These are phyloP conservation scores for Colletotrichum simmondsii DNA, from an alignment of 2,329 filamentous ascomycete genomes.

Conservation along the genomic window DNA sequence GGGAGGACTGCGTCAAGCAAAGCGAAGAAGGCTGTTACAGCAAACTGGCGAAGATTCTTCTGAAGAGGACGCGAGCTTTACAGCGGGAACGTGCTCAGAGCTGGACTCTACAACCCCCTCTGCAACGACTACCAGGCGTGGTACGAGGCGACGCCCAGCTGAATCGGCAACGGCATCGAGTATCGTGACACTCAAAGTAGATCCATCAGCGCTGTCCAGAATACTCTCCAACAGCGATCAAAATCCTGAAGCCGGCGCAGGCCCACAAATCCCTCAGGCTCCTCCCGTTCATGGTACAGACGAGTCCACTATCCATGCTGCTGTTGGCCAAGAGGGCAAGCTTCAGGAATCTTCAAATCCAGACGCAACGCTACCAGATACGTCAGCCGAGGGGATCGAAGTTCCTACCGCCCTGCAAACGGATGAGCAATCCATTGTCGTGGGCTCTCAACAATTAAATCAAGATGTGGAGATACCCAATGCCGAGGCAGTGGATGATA, in stretches of 20 bases:
- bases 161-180: not conserved
- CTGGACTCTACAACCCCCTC: not conserved
- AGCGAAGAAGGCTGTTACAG: constrained; percentile 1
- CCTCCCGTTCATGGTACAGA: not conserved
- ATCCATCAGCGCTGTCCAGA: constrained; percentile 12
- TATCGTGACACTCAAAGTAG: constrained; percentile 26
- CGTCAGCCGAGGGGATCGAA: not conserved
- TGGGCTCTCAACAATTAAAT: not conserved
- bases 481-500: not conserved
- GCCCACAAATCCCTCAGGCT: not conserved
- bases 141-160: not conserved
- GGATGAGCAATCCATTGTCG: constrained; percentile 5
- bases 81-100: not conserved
- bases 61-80: not conserved
- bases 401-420: not conserved
- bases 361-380: not conserved
- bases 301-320: not conserved
- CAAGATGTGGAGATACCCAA: not conserved
- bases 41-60: not conserved
- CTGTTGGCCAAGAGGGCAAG: not conserved
- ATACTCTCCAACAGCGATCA: not conserved
- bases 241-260: not conserved
- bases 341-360: not conserved
- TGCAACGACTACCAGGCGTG: constrained; percentile 1
- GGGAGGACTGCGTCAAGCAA: not conserved